A percentile compares a stretch with the other conserved stretches of the same genome.
Evolutionary conservation across 495 filamentous ascomycete genomes (phyloP).

Genomic region (Pyrenopolyporus hunteri): DNA sequence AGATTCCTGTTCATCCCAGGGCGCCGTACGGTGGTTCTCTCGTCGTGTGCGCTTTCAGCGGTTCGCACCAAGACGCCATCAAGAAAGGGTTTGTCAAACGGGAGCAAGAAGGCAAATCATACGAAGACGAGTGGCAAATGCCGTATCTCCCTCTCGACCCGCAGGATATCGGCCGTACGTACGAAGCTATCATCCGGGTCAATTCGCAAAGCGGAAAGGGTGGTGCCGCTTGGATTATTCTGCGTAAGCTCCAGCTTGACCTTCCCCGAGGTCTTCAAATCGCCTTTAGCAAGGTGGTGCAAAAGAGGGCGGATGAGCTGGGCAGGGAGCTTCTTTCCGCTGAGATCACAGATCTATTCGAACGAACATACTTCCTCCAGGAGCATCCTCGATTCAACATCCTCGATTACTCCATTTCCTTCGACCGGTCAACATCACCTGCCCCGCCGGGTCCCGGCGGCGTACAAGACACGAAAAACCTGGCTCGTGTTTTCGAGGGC

Average conservation of each 20-base stretch:
- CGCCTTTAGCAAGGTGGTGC: slow-evolving; percentile 87
- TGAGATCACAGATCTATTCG: slow-evolving; percentile 88
- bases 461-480: slow-evolving; percentile 73
- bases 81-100: slow-evolving; percentile 91
- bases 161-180: slow-evolving; percentile 90
- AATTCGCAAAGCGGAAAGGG: slow-evolving; percentile 97
- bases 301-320: slow-evolving; percentile 72
- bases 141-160: slow-evolving; percentile 96
- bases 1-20: slow-evolving; percentile 90
- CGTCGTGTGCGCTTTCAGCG: slow-evolving; percentile 88
- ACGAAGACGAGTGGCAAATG: slow-evolving; percentile 70
- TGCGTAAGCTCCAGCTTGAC: slow-evolving; percentile 85
- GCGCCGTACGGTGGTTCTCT: slow-evolving; percentile 89
- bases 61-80: slow-evolving; percentile 96
- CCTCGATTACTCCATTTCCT: slow-evolving; percentile 89
- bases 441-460: slow-evolving; percentile 70
- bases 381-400: slow-evolving; percentile 82
- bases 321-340: slow-evolving; percentile 80
- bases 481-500: slow-evolving; percentile 85
- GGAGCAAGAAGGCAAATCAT: slow-evolving; percentile 60
- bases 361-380: slow-evolving; percentile 82
- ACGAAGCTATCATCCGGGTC: slow-evolving; percentile 97
- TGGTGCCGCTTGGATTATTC: slow-evolving; percentile 93
- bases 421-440: slow-evolving; percentile 81
- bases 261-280: slow-evolving; percentile 91